Evolutionary conservation across 192 early-diverging fungal genomes (phyloP).

Genomic region (Lunasporangiospora selenospora): DNA sequence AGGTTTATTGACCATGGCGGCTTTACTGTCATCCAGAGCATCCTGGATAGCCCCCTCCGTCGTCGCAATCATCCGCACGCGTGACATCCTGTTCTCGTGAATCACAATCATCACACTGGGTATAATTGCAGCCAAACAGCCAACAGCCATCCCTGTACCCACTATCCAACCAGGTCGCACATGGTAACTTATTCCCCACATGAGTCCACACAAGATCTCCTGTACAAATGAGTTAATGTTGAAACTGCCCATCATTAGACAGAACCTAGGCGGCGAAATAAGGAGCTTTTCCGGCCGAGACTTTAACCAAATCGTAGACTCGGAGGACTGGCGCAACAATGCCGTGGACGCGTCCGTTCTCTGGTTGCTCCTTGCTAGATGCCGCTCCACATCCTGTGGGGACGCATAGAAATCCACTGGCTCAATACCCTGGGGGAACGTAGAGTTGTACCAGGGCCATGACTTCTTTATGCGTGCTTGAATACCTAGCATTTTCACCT

Average conservation of each 20-base stretch:
- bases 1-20: no score
- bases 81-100: slow-evolving; percentile 26
- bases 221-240: slow-evolving; percentile 44
- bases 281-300: slow-evolving; percentile 7
- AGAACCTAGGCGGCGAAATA: slow-evolving; percentile 11
- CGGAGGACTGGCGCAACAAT: no score
- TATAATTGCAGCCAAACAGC: slow-evolving; percentile 39
- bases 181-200: slow-evolving; percentile 49
- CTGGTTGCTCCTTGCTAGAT: no score
- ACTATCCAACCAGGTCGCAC: slow-evolving; percentile 38
- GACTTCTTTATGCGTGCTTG: slow-evolving; percentile 15
- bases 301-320: slow-evolving; percentile 9
- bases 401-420: slow-evolving; percentile 32
- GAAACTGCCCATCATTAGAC: slow-evolving; percentile 33
- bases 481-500: background rate
- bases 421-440: slow-evolving; percentile 35
- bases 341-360: no score
- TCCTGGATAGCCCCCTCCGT: slow-evolving; percentile 36
- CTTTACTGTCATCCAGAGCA: slow-evolving; percentile 28
- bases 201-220: slow-evolving; percentile 40
- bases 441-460: slow-evolving; percentile 48
- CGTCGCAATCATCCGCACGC: slow-evolving; percentile 14
- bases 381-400: no score
- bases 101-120: slow-evolving; percentile 44
- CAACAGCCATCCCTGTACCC: slow-evolving; percentile 39